A percentile compares a stretch with the other conserved stretches of the same genome.
These are phyloP conservation scores for Xylaria telfairii DNA, from an alignment of 495 filamentous ascomycete species.

Conservation along the genomic window DNA sequence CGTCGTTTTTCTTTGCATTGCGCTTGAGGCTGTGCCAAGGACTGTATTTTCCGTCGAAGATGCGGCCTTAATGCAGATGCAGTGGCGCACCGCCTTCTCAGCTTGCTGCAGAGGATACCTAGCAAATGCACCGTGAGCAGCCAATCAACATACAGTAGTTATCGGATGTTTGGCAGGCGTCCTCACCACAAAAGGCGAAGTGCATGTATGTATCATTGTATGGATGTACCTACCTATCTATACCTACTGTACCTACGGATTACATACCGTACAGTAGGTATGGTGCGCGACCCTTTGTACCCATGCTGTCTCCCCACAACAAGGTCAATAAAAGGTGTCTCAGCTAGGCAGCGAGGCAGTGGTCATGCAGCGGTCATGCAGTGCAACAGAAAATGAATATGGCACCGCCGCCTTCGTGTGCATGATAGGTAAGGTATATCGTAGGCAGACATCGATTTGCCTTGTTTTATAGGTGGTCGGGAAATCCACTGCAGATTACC, in stretches of 20 bases:
- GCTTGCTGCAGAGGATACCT: neutral
- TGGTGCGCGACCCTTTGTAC: neutral
- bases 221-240: too few relatives aligned
- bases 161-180: neutral
- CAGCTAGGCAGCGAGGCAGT: constrained; percentile 4
- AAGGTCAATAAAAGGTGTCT: neutral
- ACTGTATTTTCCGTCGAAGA: neutral
- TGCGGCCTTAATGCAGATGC: neutral
- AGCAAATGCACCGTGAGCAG: neutral
- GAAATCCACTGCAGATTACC: neutral
- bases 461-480: neutral
- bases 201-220: too few relatives aligned
- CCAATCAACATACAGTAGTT: neutral
- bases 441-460: constrained; percentile 11
- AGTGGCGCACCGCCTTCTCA: constrained; percentile 8
- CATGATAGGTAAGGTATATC: too few relatives aligned
- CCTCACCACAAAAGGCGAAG: neutral
- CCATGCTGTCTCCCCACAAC: too few relatives aligned
- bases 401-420: neutral
- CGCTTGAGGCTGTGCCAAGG: neutral
- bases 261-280: too few relatives aligned
- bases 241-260: too few relatives aligned
- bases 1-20: neutral
- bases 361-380: constrained; percentile 5
- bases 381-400: neutral